Evolutionary conservation across 2,329 filamentous ascomycete species (phyloP), one percentile per base, ranked within the genome.

Genomic region (Fusarium clavum): DNA sequence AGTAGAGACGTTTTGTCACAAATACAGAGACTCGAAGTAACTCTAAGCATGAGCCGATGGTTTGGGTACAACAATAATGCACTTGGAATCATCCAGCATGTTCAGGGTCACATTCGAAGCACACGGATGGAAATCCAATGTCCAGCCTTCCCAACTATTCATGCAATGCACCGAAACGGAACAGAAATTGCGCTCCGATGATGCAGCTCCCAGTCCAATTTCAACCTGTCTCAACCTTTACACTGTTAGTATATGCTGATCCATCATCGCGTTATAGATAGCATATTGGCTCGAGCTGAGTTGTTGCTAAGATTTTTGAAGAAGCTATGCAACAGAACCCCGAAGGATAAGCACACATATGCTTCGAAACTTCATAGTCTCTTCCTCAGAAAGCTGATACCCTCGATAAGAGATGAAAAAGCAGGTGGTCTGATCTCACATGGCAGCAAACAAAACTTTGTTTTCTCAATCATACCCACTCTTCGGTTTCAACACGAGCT

Each of bases 1-100:
- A 1, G 91, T 93, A 76, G 91, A 93, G n/a, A 22, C 25, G 24
- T 34, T 40, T 16, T 14, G 22, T 43, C n/a, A 41, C 24, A 20
- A 8, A 24, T 52, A 29, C 24, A 27, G 22, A 88, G 79, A 92
- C 68, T 92, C 90, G 78, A 92, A 92, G 77, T 22, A 20, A 20
- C n/a, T n/a, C 10, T 12, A 32, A n/a, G n/a, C n/a, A 16, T 10
- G 90, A 90, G 79, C 92, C 18, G 92, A 57, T 51, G 53, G 18
- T 27, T 30, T 53, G 32, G 6, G 44, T 24, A 27, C 55, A 54
- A n/a, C 47, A 71, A n/a, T 16, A 13, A 57, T 22, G 30, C 10
- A n/a, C 20, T 24, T 51, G 30, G 22, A 34, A 22, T 34, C 18
- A 25, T 24, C 11, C 20, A 22, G 14, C 11, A 30, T 24, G 22